Evolutionary conservation across 2,329 filamentous ascomycete genomes (phyloP), one percentile per base, ranked within the genome.

Genomic region (Penicillium sp.): DNA sequence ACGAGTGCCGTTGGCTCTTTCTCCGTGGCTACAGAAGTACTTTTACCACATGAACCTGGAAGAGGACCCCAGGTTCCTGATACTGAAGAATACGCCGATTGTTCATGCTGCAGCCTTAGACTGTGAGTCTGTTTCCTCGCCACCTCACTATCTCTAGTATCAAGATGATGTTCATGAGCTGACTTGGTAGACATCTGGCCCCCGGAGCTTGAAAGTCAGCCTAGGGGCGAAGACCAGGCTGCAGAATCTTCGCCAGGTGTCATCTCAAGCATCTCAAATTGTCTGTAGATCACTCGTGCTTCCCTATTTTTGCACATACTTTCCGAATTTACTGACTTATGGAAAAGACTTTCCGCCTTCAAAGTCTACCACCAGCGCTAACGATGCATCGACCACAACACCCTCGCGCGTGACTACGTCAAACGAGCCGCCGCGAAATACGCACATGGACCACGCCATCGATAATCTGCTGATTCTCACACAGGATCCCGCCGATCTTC

Each of bases 101-200:
- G 55, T 34, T 50, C 39, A 51, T 52, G 11, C 43, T 14, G 40
- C 36, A 43, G 43, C 55, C 29, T 57, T 57, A 38, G 52, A 57
- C 22, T 60, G 57, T 57, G 55, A 40, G 54, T 59, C 39, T 47
- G 38, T 49, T 43, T 29, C 34, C 45, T 9, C 31, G 44, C 21
- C 18, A 43, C 40, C 40, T 43, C 27, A 27, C 40, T 24, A 43
- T 43, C 18, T 43, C 16, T 43, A 24, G 40, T 29, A 29, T 43
- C 22, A 43, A 31, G 16, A 48, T 47, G 18, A 47, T 54, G 18
- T 43, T 45, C 52, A 51, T 31, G 24, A 43, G 45, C 56, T 58
- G 43, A 58, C 52, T n/a, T 18, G 43, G 27, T 59, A 59, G 57
- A 59, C 38, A 57, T 59, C 31, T 59, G 54, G 49, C 56, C 56